A percentile compares a stretch with the other conserved stretches of the same genome.
Conservation (phyloP, 73 alveolate species). For the Uronychia setigera region DNA sequence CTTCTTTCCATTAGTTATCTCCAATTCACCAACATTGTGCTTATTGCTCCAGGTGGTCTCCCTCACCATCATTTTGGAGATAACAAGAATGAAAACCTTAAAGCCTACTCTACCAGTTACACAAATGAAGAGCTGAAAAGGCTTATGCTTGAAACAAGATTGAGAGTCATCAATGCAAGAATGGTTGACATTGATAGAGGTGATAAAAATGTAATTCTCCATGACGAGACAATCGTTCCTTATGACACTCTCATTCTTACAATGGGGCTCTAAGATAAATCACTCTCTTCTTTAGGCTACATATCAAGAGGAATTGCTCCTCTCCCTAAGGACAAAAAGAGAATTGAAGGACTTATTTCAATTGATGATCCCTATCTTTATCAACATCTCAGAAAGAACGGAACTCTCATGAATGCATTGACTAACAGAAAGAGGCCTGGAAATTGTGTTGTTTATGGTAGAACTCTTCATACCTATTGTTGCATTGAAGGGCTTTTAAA, state of each 20-base stretch:
- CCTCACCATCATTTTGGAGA: slow-evolving; percentile 91
- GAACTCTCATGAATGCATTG: slow-evolving; percentile 71
- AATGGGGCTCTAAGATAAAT: slow-evolving; percentile 96
- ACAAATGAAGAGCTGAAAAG: slow-evolving; percentile 92
- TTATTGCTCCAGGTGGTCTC: slow-evolving; percentile 99
- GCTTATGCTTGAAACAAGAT: slow-evolving; percentile 96
- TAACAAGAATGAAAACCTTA: slow-evolving; percentile 82
- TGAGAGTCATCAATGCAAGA: slow-evolving; percentile 94
- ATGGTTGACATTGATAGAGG: slow-evolving; percentile 95
- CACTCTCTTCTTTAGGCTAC: slow-evolving; percentile 66
- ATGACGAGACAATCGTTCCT: slow-evolving; percentile 92
- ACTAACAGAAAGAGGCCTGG: slow-evolving; percentile 84
- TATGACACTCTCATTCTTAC: slow-evolving; percentile 93
- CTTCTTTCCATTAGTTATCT: slow-evolving; percentile 92
- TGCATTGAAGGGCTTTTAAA: slow-evolving; percentile 92
- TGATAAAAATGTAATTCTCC: slow-evolving; percentile 90
- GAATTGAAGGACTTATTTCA: slow-evolving; percentile 73
- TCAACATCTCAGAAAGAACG: slow-evolving; percentile 74
- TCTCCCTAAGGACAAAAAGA: slow-evolving; percentile 60
- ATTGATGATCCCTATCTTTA: slow-evolving; percentile 93
- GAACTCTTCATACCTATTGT: slow-evolving; percentile 90
- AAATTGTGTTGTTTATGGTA: slow-evolving; percentile 89
- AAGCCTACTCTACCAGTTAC: slow-evolving; percentile 92
- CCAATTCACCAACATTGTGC: slow-evolving; percentile 90
- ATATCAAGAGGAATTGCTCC: slow-evolving; percentile 86